Evolutionary conservation across 495 filamentous ascomycete species (phyloP), one percentile per base, ranked within the genome.

Genomic region (Penicillium cosmopolitanum): DNA sequence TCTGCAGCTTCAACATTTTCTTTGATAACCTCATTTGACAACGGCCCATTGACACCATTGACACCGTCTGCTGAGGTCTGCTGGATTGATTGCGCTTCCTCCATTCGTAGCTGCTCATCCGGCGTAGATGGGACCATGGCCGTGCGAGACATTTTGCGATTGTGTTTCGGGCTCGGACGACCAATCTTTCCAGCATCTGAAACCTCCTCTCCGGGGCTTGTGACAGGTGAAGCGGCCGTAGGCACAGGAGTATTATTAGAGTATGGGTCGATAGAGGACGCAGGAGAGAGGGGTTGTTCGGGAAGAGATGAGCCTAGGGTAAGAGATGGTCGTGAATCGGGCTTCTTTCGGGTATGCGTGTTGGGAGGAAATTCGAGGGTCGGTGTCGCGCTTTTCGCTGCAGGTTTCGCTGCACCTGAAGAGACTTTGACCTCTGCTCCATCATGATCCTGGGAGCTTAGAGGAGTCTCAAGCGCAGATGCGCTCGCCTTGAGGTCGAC

Each of bases 81-180:
- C 36, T 69, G 72, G 47, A 76, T 63, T 15, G 79, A 77, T 35
- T 77, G 79, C 12, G 76, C 77, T 61, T 80, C 81, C 62, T 83
- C 81, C 47, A 82, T 34, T 7, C 74, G 73, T 56, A 82, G 67
- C 55, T 82, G 81, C 58, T 79, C 80, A 58, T 82, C 76, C 0
- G 81, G 78, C 9, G 79, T 80, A 2, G 79, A 74, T 12, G 76
- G 75, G 50, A 76, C 64, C 34, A 74, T 55, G 44, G 55, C 66
- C 43, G 66, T 50, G 11, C 65, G 66, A 35, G 63, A 47, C 9
- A 55, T 40, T 21, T 65, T 23, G 46, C 66, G 65, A 15, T 62
- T 63, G 62, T 61, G 57, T 46, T 71, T 70, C 1, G 71, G 65
- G 35, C 57, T 70, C 18, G 58, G 63, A 16, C 43, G 60, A 50